Percentiles rank a stretch among this genome's conserved stretches.
These are phyloP conservation scores for Castanea mollissima DNA, from an alignment of 306 rosid species.

Conservation along the genomic window DNA sequence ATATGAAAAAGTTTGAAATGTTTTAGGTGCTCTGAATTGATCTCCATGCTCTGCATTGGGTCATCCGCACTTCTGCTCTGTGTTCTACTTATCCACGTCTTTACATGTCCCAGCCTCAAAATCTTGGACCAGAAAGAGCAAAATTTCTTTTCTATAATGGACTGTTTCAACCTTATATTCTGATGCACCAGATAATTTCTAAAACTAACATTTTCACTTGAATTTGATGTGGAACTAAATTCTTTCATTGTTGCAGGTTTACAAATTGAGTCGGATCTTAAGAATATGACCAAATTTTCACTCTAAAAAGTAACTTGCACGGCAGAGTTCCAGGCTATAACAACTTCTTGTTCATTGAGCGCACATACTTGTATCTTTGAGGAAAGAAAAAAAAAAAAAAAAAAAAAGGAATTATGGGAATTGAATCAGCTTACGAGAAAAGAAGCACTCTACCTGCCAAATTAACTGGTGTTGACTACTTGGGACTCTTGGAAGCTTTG, in stretches of 20 bases:
- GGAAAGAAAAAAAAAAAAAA: no score
- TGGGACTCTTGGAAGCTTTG: not conserved
- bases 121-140: not conserved
- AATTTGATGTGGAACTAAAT: conserved; percentile 1
- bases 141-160: not conserved
- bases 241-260: conserved; percentile 51
- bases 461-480: not conserved
- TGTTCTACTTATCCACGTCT: not conserved
- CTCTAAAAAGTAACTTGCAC: not conserved
- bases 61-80: not conserved
- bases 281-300: conserved; percentile 47
- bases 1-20: not conserved
- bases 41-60: not conserved
- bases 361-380: no score
- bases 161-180: not conserved
- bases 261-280: conserved; percentile 72
- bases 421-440: not conserved
- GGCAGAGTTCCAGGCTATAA: not conserved
- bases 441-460: not conserved
- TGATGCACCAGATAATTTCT: not conserved
- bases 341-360: not conserved
- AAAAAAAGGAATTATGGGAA: no score
- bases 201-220: not conserved
- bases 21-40: not conserved
- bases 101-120: not conserved